These are phyloP conservation scores for Penicillium manginii DNA, from an alignment of 495 filamentous ascomycete genomes.

Conservation along the genomic window DNA sequence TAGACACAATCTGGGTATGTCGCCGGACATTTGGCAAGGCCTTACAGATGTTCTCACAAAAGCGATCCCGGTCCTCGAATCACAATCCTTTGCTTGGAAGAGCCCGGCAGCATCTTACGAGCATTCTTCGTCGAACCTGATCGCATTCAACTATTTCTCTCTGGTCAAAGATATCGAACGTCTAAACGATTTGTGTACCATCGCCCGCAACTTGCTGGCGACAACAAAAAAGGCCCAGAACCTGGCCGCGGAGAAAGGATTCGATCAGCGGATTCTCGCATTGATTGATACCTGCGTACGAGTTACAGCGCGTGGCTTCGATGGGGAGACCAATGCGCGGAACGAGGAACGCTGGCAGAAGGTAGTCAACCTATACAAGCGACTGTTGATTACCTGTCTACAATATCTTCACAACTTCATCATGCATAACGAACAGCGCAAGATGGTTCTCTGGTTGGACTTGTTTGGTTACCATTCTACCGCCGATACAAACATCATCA, in stretches of 20 bases:
- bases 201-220: constrained; percentile 82
- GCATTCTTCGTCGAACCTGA: constrained; percentile 66
- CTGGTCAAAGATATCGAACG: constrained; percentile 82
- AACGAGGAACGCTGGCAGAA: constrained; percentile 73
- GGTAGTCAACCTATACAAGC: constrained; percentile 79
- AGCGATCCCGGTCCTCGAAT: constrained; percentile 63
- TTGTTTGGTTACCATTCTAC: constrained; percentile 71
- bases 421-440: constrained; percentile 86
- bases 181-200: constrained; percentile 81
- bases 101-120: constrained; percentile 60
- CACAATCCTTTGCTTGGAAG: constrained; percentile 64
- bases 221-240: constrained; percentile 84
- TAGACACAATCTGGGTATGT: constrained; percentile 56
- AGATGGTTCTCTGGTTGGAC: constrained; percentile 88
- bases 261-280: constrained; percentile 83
- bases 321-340: constrained; percentile 70
- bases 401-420: constrained; percentile 93
- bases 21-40: constrained; percentile 71
- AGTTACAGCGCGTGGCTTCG: constrained; percentile 87
- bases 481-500: constrained; percentile 55
- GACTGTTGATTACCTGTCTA: constrained; percentile 82
- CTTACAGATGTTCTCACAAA: constrained; percentile 61
- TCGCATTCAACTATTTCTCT: constrained; percentile 73
- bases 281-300: constrained; percentile 82
- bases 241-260: constrained; percentile 74